Base-by-base conservation (phyloP, 306 rosid genomes). In the Psophocarpus tetragonolobus region DNA sequence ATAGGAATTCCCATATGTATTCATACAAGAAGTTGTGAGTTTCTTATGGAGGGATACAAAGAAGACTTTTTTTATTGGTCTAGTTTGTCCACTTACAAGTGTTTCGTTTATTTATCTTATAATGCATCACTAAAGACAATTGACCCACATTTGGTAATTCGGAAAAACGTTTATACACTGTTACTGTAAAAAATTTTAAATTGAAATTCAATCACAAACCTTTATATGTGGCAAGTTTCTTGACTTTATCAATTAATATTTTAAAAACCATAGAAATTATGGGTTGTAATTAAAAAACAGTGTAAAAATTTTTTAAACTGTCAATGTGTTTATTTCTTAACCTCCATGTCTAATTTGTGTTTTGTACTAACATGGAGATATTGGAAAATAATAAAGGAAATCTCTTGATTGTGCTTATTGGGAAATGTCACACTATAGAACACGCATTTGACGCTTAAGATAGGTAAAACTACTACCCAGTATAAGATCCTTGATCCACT, bases 391-490 rank as follows among this genome's bases (percentile, higher is more conserved):
- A 44, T 23, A 60, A 63, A 24, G 41, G 53, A 29, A 74, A 83
- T 47, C 11, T 35, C 65, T 30, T 53, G 5, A 71, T 4, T 15
- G 36, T 39, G 48, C 65, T 71, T 32, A 47, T 41, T 51, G 79
- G 45, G 23, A 51, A 54, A 53, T 35, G 51, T 9, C 41, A 82
- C 24, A 20, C 42, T 3, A 29, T 13, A 68, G 70, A 42, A 64
- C 5, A 10, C 23, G 30, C 17, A 48, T 26, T 8, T 27, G 67
- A 53, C 8, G 29, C 65, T 33, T 13, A 45, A 11, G 8, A 30
- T 8, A 1, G 75, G 76, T 30, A 74, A 80, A 68, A 79, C 64
- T 68, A 68, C 51, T 74, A 78, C 84, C 27, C 73, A 36, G 67
- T 50, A 36, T 33, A 53, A 75, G 75, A 85, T 33, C 76, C 50